Evolutionary conservation across 2,329 filamentous ascomycete species (phyloP).

Genomic region (Onygena corvina): DNA sequence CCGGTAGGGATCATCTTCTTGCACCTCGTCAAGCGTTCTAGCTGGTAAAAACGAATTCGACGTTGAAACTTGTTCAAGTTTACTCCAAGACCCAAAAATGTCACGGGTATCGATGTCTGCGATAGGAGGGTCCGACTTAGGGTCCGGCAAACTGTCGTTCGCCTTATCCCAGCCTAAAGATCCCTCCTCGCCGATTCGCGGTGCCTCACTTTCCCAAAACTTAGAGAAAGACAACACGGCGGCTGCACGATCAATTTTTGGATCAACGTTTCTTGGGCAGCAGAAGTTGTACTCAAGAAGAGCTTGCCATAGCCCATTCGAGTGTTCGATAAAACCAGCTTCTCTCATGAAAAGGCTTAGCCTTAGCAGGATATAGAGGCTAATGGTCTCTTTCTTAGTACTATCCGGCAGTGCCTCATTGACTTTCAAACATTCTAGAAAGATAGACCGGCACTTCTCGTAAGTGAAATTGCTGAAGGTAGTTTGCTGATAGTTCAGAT

Average conservation of each 20-base stretch:
- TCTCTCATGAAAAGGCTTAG: constrained; percentile 63
- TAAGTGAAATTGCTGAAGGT: constrained; percentile 55
- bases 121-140: constrained; percentile 21
- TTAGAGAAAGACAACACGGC: constrained; percentile 44
- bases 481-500: constrained; percentile 60
- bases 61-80: constrained; percentile 43
- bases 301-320: constrained; percentile 72
- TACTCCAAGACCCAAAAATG: constrained; percentile 36
- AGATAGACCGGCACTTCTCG: constrained; percentile 50
- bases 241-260: constrained; percentile 9
- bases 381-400: constrained; percentile 27
- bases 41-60: constrained; percentile 50
- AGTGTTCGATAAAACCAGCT: constrained; percentile 64
- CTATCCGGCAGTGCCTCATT: constrained; percentile 18
- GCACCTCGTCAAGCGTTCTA: constrained; percentile 59
- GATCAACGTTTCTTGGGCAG: constrained; percentile 34
- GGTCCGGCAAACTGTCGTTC: constrained; percentile 24
- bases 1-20: constrained; percentile 70
- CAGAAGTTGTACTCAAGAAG: constrained; percentile 60
- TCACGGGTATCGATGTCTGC: constrained; percentile 18
- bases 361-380: constrained; percentile 61
- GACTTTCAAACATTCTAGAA: constrained; percentile 45
- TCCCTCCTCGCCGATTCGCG: constrained; percentile 61
- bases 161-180: constrained; percentile 55
- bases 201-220: constrained; percentile 79